Percentiles rank a stretch among this genome's conserved stretches.
These are phyloP conservation scores for Pythium plurisporium DNA, from an alignment of 352 stramenopile genomes.

Conservation along the genomic window DNA sequence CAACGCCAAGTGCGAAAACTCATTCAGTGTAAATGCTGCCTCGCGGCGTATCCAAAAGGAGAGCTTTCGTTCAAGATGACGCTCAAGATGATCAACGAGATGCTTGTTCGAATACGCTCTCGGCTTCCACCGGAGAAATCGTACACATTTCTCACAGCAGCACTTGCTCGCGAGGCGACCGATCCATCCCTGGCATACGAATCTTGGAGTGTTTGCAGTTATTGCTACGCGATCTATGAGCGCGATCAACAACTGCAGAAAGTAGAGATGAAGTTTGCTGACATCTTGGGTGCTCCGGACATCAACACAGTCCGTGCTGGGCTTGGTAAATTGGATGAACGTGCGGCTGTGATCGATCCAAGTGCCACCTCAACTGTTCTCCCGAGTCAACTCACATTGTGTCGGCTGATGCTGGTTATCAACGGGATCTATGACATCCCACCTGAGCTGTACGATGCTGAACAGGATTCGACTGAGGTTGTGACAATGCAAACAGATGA, in stretches of 20 bases:
- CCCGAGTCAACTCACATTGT: conserved; percentile 69
- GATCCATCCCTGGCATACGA: conserved; percentile 71
- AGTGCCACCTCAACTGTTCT: conserved; percentile 35
- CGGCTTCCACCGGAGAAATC: conserved; percentile 45
- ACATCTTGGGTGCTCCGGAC: conserved; percentile 43
- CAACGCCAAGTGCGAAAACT: conserved; percentile 70
- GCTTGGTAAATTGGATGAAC: conserved; percentile 47
- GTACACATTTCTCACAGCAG: conserved; percentile 42
- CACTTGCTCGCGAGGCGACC: conserved; percentile 36
- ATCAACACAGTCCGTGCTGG: conserved; percentile 28
- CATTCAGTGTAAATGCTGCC: conserved; percentile 76
- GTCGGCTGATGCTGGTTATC: conserved; percentile 67
- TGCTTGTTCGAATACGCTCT: conserved; percentile 58
- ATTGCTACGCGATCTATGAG: conserved; percentile 83
- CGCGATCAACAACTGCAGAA: conserved; percentile 73
- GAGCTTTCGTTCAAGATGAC: conserved; percentile 87
- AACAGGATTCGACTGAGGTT: conserved; percentile 28
- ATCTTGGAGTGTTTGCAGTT: conserved; percentile 81
- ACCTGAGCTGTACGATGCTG: conserved; percentile 63
- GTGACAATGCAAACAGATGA: neutral
- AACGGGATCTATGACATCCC: conserved; percentile 83
- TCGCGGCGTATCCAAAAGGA: conserved; percentile 60
- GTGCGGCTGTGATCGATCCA: conserved; percentile 40
- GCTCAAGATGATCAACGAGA: conserved; percentile 85
- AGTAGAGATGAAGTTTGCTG: conserved; percentile 59